Evolutionary conservation across 208 protist species (phyloP).

Genomic region (Giardia muris): DNA sequence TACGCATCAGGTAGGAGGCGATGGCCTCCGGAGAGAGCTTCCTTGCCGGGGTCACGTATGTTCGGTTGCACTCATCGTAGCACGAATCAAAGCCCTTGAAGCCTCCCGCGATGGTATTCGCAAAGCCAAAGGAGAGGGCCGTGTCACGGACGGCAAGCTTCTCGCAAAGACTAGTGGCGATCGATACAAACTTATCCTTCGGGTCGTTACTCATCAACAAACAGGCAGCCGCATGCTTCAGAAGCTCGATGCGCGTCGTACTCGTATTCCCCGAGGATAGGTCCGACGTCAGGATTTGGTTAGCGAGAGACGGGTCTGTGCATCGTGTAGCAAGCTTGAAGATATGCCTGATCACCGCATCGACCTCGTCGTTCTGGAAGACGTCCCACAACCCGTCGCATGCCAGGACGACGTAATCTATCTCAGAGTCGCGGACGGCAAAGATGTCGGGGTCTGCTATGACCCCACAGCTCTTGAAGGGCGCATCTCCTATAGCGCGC

Average conservation of each 20-base stretch:
- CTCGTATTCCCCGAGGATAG: neutral
- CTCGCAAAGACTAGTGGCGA: neutral
- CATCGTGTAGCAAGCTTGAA: neutral
- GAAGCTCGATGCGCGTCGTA: neutral
- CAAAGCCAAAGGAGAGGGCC: neutral
- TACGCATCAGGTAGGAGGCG: neutral
- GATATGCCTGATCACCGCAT: neutral
- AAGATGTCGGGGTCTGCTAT: conserved; percentile 5
- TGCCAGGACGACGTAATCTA: conserved; percentile 26
- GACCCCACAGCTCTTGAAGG: conserved; percentile 19
- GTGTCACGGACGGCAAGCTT: neutral
- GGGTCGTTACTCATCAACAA: neutral
- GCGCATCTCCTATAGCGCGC: conserved; percentile 18
- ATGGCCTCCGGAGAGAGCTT: neutral
- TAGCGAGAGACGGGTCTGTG: neutral
- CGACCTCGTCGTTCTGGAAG: conserved; percentile 20
- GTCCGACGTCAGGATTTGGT: neutral
- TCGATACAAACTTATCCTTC: neutral
- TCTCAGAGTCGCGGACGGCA: neutral
- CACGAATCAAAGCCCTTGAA: neutral
- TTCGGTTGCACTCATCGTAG: neutral
- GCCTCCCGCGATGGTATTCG: neutral
- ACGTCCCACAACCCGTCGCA: conserved; percentile 33
- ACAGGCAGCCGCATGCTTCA: neutral
- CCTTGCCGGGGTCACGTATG: neutral